Conservation (phyloP, 2,329 filamentous ascomycete species). For the Bipolaris victoriae region DNA sequence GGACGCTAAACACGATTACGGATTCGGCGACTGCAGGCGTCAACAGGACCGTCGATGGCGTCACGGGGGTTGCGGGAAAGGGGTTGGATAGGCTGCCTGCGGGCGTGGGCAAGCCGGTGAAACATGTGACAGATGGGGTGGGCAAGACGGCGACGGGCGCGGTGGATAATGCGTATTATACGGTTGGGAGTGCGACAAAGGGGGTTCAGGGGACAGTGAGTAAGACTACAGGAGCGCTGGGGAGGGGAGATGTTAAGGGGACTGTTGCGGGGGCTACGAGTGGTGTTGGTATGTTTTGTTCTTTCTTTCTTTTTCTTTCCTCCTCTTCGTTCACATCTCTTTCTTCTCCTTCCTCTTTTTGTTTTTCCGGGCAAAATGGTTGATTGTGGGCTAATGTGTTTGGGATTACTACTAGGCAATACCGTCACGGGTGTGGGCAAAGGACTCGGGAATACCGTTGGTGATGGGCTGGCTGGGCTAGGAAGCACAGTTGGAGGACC, state of each 20-base stretch:
- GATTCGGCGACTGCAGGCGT: conserved; percentile 48
- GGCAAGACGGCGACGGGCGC: conserved; percentile 52
- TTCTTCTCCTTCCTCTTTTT: too few species aligned
- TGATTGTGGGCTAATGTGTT: too few species aligned
- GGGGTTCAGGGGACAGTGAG: conserved; percentile 52
- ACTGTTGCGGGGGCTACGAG: conserved; percentile 47
- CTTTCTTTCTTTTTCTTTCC: background rate
- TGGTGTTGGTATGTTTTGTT: conserved; percentile 34
- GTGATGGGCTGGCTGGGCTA: conserved; percentile 49
- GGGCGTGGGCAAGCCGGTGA: conserved; percentile 47
- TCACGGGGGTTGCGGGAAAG: conserved; percentile 48
- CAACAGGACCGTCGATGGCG: conserved; percentile 45
- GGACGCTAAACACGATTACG: conserved; percentile 46
- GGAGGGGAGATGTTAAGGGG: conserved; percentile 51
- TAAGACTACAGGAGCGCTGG: conserved; percentile 53
- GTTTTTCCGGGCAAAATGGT: too few species aligned
- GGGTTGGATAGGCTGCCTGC: conserved; percentile 44
- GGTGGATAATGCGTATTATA: conserved; percentile 51
- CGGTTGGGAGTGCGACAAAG: conserved; percentile 49
- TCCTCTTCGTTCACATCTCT: too few species aligned
- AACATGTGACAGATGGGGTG: conserved; percentile 50
- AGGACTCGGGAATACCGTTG: conserved; percentile 45
- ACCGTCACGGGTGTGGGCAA: conserved; percentile 46
- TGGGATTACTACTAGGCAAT: conserved; percentile 33
- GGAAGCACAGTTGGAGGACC: conserved; percentile 48